A percentile compares a stretch with the other conserved stretches of the same genome.
Evolutionary conservation across 805 yeast genomes (phyloP).

Genomic region (Starmerella vitae): DNA sequence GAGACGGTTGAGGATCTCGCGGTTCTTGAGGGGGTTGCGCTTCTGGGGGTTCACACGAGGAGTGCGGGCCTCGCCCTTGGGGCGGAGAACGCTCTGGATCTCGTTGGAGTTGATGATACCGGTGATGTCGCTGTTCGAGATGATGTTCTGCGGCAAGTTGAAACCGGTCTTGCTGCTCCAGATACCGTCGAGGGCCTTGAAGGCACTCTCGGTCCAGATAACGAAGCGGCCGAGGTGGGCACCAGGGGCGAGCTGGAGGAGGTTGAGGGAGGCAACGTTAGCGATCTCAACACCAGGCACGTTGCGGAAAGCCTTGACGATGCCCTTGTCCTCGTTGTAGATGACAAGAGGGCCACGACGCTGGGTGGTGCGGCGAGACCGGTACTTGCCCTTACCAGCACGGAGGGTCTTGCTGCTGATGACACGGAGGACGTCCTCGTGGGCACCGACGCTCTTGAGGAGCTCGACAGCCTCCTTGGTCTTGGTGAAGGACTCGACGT

Average conservation of each 20-base stretch:
- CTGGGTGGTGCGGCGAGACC: constrained; percentile 99
- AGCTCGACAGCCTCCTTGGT: constrained; percentile 98
- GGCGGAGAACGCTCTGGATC: constrained; percentile 93
- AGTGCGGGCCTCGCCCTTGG: constrained; percentile 75
- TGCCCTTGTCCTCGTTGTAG: constrained; percentile 95
- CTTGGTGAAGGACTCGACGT: constrained; percentile 82
- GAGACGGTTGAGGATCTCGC: constrained; percentile 92
- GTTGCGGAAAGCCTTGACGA: constrained; percentile 98
- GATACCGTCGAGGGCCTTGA: constrained; percentile 89
- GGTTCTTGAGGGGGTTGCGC: constrained; percentile 99
- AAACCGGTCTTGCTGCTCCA: constrained; percentile 93
- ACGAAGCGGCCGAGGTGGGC: constrained; percentile 99
- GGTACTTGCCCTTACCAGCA: constrained; percentile 99
- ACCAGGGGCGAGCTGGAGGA: constrained; percentile 99
- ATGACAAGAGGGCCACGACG: constrained; percentile 99
- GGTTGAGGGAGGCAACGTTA: constrained; percentile 79
- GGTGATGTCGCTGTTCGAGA: constrained; percentile 90
- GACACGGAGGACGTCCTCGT: constrained; percentile 95
- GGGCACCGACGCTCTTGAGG: constrained; percentile 97
- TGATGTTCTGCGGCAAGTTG: constrained; percentile 87
- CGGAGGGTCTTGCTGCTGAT: constrained; percentile 96
- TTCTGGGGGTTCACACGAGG: constrained; percentile 91
- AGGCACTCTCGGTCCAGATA: constrained; percentile 99
- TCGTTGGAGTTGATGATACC: constrained; percentile 98
- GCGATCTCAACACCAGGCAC: constrained; percentile 99